Percentiles rank a stretch among this genome's conserved stretches.
These are phyloP conservation scores for Nitzschia inconspicua DNA, from an alignment of 108 stramenopile genomes.

Conservation along the genomic window DNA sequence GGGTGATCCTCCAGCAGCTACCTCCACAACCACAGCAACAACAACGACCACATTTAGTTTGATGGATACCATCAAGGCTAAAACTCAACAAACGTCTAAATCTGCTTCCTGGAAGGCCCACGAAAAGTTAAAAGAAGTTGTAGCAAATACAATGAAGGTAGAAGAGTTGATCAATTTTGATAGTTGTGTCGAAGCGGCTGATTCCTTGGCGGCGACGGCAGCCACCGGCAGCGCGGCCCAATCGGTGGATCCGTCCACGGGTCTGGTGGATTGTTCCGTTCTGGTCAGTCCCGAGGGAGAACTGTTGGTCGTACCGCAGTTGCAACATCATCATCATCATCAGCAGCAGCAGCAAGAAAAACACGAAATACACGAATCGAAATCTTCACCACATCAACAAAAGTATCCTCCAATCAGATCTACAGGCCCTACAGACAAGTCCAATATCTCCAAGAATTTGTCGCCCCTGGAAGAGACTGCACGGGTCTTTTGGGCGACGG, in stretches of 20 bases:
- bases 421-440: too few species aligned
- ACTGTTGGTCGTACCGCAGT: conserved; percentile 36
- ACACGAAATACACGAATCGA: not conserved
- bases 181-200: conserved; percentile 57
- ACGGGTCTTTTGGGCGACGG: too few species aligned
- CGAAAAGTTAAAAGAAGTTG: conserved; percentile 8
- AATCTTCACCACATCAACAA: too few species aligned
- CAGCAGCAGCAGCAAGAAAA: not conserved
- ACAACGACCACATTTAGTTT: too few species aligned
- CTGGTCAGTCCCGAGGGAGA: conserved; percentile 70
- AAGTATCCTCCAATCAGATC: too few species aligned
- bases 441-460: too few species aligned
- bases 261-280: conserved; percentile 55
- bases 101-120: too few species aligned
- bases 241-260: conserved; percentile 12
- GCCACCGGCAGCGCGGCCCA: conserved; percentile 15
- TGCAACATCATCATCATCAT: not conserved
- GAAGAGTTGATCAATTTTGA: conserved; percentile 47
- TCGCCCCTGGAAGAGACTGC: too few species aligned
- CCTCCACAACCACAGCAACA: too few species aligned
- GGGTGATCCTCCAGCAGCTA: too few species aligned
- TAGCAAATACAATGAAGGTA: conserved; percentile 5
- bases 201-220: conserved; percentile 45
- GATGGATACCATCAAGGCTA: too few species aligned
- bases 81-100: too few species aligned